Evolutionary conservation across 768 basidiomycete species (phyloP).

Genomic region (Suillus hirtellus): DNA sequence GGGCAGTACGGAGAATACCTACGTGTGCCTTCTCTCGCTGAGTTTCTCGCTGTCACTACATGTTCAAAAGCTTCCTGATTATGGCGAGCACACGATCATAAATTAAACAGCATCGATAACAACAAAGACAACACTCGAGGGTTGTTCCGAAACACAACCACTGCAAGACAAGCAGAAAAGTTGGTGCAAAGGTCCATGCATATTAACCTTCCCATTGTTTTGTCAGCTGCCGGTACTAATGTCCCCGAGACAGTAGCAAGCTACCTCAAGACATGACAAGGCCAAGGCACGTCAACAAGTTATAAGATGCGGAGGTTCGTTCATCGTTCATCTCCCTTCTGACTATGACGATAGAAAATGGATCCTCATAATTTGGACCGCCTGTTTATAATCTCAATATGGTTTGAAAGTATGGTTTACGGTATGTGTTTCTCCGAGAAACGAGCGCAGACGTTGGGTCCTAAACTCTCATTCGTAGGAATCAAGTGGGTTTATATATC

Average conservation of each 20-base stretch:
- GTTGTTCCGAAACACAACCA: not conserved
- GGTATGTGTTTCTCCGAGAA: not conserved
- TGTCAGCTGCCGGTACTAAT: not conserved
- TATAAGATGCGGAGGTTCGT: not conserved
- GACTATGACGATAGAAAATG: not conserved
- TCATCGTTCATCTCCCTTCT: not conserved
- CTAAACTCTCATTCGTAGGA: not conserved
- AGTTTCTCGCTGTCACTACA: not conserved
- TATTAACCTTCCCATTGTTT: not conserved
- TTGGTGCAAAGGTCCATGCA: not conserved
- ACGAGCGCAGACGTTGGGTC: not conserved
- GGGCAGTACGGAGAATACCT: no score
- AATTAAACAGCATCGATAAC: not conserved
- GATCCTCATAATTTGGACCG: not conserved
- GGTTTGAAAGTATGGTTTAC: slow-evolving; percentile 8
- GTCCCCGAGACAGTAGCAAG: not conserved
- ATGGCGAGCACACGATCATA: not conserved
- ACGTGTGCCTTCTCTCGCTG: not conserved
- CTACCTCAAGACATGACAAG: slow-evolving; percentile 5
- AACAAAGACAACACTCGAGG: not conserved
- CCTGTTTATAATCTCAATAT: slow-evolving; percentile 8
- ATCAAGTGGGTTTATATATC: slow-evolving; percentile 8
- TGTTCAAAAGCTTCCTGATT: not conserved
- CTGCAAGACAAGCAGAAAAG: not conserved
- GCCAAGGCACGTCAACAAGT: not conserved